A percentile compares a stretch with the other conserved stretches of the same genome.
These are phyloP conservation scores for Tuber umbilicatum DNA, from an alignment of 495 filamentous ascomycete genomes.

Conservation along the genomic window DNA sequence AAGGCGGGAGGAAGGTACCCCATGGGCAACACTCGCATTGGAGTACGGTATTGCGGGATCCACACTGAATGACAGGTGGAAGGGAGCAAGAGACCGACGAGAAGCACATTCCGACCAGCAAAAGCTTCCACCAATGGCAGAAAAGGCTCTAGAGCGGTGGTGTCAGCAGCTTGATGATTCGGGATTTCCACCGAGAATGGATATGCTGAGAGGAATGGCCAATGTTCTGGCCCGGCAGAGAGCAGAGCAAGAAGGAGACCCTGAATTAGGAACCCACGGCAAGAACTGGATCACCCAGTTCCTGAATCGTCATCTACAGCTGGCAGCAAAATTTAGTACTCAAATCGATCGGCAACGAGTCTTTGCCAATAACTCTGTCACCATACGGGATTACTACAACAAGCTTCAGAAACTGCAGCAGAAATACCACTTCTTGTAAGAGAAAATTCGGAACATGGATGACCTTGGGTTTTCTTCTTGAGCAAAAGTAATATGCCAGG, in stretches of 20 bases:
- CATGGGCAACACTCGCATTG: too few relatives aligned
- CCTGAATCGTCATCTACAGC: constrained; percentile 9
- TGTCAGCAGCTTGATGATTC: not conserved
- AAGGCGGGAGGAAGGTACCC: too few relatives aligned
- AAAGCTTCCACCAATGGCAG: constrained; percentile 7
- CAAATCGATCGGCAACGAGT: constrained; percentile 13
- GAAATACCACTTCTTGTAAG: not conserved
- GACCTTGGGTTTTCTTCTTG: constrained; percentile 13
- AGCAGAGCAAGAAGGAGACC: constrained; percentile 7
- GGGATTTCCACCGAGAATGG: constrained; percentile 16
- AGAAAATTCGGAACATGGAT: constrained; percentile 18
- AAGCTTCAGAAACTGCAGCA: constrained; percentile 6
- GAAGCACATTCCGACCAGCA: constrained; percentile 2
- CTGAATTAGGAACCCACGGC: not conserved
- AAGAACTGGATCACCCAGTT: constrained; percentile 11
- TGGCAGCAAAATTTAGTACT: constrained; percentile 8
- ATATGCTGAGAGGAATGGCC: constrained; percentile 15
- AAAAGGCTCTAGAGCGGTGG: constrained; percentile 5
- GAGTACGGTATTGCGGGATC: too few relatives aligned
- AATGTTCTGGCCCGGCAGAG: constrained; percentile 8
- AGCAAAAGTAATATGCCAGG: constrained; percentile 19
- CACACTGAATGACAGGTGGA: too few relatives aligned
- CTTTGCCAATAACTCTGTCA: constrained; percentile 7
- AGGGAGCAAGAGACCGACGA: constrained; percentile 2
- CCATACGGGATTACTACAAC: constrained; percentile 7